phyloP scores from a whole-genome alignment of 1,284 basidiomycete genomes.

The Ceratobasidium sp. region DNA sequence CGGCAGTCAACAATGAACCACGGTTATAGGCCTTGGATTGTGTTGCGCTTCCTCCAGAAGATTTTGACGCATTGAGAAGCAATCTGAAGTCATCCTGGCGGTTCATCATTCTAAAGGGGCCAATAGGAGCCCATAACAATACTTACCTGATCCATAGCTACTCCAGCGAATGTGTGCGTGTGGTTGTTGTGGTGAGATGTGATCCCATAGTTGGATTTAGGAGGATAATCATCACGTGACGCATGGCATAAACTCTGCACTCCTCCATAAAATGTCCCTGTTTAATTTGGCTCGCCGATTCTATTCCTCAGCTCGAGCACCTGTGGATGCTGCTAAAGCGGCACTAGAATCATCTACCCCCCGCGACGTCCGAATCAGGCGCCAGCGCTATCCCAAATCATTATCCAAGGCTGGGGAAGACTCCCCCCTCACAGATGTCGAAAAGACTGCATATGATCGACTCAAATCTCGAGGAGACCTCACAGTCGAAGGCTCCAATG shows the following conservation, averaged over 20 bases:
- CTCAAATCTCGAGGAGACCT: slow-evolving; percentile 61
- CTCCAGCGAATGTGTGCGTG: background rate
- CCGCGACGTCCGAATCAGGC: slow-evolving; percentile 70
- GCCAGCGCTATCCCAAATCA: slow-evolving; percentile 55
- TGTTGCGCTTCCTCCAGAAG: slow-evolving; percentile 2
- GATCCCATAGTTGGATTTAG: background rate
- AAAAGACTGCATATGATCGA: slow-evolving; percentile 64
- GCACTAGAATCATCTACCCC: slow-evolving; percentile 72
- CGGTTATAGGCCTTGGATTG: slow-evolving; percentile 38
- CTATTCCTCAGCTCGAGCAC: slow-evolving; percentile 55
- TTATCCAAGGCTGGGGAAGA: slow-evolving; percentile 59
- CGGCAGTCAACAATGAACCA: slow-evolving; percentile 27
- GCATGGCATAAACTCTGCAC: background rate
- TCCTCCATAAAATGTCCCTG: slow-evolving; percentile 7
- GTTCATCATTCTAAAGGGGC: background rate
- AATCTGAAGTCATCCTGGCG: slow-evolving; percentile 26
- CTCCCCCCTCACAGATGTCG: slow-evolving; percentile 61
- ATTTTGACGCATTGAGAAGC: slow-evolving; percentile 11
- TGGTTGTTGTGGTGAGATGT: background rate
- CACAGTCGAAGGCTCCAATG: slow-evolving; percentile 52
- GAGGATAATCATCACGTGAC: slow-evolving; percentile 1
- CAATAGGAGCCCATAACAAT: background rate
- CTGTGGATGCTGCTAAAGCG: slow-evolving; percentile 57
- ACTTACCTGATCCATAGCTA: slow-evolving; percentile 24
- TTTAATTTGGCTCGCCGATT: slow-evolving; percentile 51